A percentile compares a stretch with the other conserved stretches of the same genome.
These are phyloP conservation scores for Combretum micranthum DNA, from an alignment of 345 rosid species.

Conservation along the genomic window DNA sequence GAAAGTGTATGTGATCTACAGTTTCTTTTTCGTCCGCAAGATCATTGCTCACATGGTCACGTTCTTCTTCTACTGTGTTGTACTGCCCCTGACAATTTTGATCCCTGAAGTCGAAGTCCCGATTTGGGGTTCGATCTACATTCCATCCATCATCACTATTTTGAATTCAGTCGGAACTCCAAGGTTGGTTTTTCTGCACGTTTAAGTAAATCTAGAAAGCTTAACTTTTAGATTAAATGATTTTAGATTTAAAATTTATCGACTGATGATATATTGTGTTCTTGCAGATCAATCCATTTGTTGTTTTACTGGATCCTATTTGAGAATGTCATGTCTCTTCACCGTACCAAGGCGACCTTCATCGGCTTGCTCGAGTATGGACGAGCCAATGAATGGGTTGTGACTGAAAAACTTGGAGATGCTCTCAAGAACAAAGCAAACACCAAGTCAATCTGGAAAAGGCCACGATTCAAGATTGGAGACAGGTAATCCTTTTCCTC, in stretches of 20 bases:
- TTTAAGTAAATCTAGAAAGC: too few species aligned
- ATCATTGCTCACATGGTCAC: constrained; percentile 97
- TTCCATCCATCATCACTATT: constrained; percentile 88
- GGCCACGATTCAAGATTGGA: constrained; percentile 40
- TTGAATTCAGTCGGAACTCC: constrained; percentile 98
- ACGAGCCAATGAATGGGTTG: constrained; percentile 97
- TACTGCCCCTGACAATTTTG: constrained; percentile 86
- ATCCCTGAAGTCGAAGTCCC: constrained; percentile 96
- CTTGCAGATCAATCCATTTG: constrained; percentile 82
- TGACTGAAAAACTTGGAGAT: constrained; percentile 91
- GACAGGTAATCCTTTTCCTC: constrained; percentile 47
- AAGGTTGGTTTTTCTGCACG: constrained; percentile 44
- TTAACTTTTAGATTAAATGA: too few species aligned
- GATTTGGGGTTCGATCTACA: constrained; percentile 95
- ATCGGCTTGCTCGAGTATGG: constrained; percentile 94
- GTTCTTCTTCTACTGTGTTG: constrained; percentile 83
- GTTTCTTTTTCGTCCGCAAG: constrained; percentile 97
- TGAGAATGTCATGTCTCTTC: constrained; percentile 98
- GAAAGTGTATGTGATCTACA: constrained; percentile 94
- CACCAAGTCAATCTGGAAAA: constrained; percentile 41
- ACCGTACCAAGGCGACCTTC: constrained; percentile 88
- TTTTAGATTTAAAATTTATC: too few species aligned
- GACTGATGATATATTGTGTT: not conserved
- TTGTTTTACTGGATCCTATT: constrained; percentile 98
- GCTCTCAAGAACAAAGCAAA: constrained; percentile 58